These are phyloP conservation scores for Cytospora leucostoma DNA, from an alignment of 2,329 filamentous ascomycete species.

Conservation along the genomic window DNA sequence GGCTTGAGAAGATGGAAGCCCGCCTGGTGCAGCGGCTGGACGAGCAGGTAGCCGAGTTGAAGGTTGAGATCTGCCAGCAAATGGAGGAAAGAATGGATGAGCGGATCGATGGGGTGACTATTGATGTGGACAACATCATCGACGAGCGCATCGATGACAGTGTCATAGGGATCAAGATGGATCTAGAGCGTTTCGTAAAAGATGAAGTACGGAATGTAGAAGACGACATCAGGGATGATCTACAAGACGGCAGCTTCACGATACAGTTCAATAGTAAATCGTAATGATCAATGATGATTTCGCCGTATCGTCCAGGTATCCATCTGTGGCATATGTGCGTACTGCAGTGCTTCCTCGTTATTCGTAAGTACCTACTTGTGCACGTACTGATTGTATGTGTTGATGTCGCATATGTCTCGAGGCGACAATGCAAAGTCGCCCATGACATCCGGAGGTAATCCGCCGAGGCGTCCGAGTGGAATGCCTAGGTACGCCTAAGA, in stretches of 20 bases:
- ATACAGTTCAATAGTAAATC: neutral
- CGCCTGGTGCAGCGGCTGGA: neutral
- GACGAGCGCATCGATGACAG: neutral
- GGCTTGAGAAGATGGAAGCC: neutral
- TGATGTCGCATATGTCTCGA: too few relatives aligned
- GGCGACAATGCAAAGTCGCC: too few relatives aligned
- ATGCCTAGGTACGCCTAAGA: too few relatives aligned
- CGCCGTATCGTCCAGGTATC: neutral
- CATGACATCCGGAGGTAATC: too few relatives aligned
- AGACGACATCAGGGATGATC: neutral
- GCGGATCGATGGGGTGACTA: neutral
- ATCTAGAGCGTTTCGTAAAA: neutral
- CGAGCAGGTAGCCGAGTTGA: neutral
- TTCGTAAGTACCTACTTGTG: too few relatives aligned
- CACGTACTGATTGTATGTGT: too few relatives aligned
- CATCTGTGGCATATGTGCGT: too few relatives aligned
- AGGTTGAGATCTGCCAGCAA: neutral
- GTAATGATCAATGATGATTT: neutral
- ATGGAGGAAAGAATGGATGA: neutral
- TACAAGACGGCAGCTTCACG: neutral
- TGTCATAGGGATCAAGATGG: neutral
- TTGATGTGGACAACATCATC: neutral
- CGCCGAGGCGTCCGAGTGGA: too few relatives aligned
- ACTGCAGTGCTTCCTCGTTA: too few relatives aligned
- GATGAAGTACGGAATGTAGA: neutral